A percentile compares a stretch with the other conserved stretches of the same genome.
phyloP scores from a whole-genome alignment of 768 basidiomycete genomes.

The Suillus lakei region DNA sequence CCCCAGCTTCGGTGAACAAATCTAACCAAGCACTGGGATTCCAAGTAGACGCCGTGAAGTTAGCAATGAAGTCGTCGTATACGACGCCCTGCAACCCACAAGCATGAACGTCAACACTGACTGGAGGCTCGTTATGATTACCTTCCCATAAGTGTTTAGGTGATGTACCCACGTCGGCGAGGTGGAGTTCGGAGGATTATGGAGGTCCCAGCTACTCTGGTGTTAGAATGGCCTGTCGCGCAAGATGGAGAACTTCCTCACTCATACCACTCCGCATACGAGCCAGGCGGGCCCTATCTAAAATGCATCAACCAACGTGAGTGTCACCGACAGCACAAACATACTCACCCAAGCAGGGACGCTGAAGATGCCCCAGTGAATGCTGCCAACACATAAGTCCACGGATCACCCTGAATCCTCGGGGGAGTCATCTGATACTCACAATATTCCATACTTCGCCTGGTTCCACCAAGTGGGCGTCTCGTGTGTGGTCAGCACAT shows the following conservation, averaged over 20 bases:
- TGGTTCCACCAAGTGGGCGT: slow-evolving; percentile 60
- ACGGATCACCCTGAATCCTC: background rate
- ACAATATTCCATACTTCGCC: slow-evolving; percentile 64
- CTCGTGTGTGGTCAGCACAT: slow-evolving; percentile 49
- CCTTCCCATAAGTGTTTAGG: slow-evolving; percentile 52
- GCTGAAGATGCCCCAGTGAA: slow-evolving; percentile 57
- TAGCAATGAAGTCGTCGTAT: slow-evolving; percentile 63
- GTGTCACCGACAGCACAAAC: slow-evolving; percentile 17
- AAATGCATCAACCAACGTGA: slow-evolving; percentile 9
- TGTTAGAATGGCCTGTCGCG: background rate
- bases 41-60: slow-evolving; percentile 57
- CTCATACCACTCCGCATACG: slow-evolving; percentile 64
- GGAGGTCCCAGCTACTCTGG: slow-evolving; percentile 41
- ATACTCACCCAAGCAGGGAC: slow-evolving; percentile 46
- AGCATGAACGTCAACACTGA: background rate
- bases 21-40: slow-evolving; percentile 60
- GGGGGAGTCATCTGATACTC: slow-evolving; percentile 18
- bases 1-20: slow-evolving; percentile 58
- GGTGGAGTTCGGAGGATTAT: slow-evolving; percentile 38
- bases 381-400: slow-evolving; percentile 29
- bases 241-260: slow-evolving; percentile 17
- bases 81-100: slow-evolving; percentile 40
- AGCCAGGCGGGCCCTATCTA: slow-evolving; percentile 40
- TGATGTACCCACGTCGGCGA: slow-evolving; percentile 55
- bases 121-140: slow-evolving; percentile 1